A percentile compares a stretch with the other conserved stretches of the same genome.
Evolutionary conservation across 2,329 filamentous ascomycete genomes (phyloP).

Genomic region (Phyllosticta citrichinensis): DNA sequence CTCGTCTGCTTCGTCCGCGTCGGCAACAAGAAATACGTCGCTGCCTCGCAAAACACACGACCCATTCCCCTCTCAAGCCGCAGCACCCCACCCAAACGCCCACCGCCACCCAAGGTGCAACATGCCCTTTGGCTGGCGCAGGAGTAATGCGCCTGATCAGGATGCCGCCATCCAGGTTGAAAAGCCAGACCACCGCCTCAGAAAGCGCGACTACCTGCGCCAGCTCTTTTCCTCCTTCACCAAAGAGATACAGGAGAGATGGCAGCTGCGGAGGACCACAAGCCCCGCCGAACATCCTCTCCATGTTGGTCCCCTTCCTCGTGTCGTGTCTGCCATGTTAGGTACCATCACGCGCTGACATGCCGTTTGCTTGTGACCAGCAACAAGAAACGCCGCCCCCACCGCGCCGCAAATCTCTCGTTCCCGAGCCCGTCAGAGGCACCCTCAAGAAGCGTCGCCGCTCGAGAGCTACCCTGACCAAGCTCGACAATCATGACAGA

Average conservation of each 20-base stretch:
- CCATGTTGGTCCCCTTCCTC: neutral
- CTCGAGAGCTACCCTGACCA: slow-evolving; percentile 6
- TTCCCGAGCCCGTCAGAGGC: slow-evolving; percentile 4
- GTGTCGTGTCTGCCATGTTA: neutral
- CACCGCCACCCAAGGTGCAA: neutral
- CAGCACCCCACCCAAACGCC: neutral
- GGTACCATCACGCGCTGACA: slow-evolving; percentile 1
- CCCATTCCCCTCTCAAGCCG: neutral
- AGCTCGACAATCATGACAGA: slow-evolving; percentile 1
- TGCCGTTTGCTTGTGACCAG: neutral
- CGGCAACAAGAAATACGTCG: neutral
- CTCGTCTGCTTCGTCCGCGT: neutral
- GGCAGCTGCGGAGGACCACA: slow-evolving; percentile 5
- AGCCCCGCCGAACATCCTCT: neutral
- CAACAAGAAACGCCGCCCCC: neutral
- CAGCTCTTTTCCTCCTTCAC: slow-evolving; percentile 1
- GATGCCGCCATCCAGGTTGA: slow-evolving; percentile 1
- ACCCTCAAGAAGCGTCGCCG: slow-evolving; percentile 6
- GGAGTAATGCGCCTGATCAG: slow-evolving; percentile 3
- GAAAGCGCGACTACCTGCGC: slow-evolving; percentile 10
- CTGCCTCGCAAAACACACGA: slow-evolving; percentile 1
- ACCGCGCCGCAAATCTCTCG: slow-evolving; percentile 5
- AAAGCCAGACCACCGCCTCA: slow-evolving; percentile 1
- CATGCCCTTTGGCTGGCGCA: slow-evolving; percentile 10
- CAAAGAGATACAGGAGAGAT: neutral